Conservation (phyloP, 2,329 filamentous ascomycete species). For the Paraphoma sp. region DNA sequence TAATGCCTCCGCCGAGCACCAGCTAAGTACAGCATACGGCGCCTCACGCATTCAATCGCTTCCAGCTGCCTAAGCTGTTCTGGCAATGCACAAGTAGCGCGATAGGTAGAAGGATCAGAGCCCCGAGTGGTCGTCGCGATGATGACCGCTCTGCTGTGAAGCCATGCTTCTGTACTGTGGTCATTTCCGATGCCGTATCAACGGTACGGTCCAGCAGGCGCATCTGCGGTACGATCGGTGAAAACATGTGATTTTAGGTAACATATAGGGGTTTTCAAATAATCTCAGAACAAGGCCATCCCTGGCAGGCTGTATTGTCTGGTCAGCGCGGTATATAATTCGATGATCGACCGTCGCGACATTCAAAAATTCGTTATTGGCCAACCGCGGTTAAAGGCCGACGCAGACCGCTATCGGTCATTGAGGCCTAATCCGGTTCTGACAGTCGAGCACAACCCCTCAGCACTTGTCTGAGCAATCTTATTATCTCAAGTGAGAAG, state of each 20-base stretch:
- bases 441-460: neutral
- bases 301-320: no score
- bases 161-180: slow-evolving; percentile 9
- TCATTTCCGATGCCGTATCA: slow-evolving; percentile 43
- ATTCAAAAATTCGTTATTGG: neutral
- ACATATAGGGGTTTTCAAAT: no score
- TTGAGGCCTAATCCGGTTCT: neutral
- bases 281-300: neutral
- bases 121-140: neutral
- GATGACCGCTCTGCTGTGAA: neutral
- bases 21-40: no score
- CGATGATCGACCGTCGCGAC: neutral
- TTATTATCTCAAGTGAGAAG: neutral
- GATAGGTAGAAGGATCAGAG: neutral
- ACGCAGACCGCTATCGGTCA: neutral
- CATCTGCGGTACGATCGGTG: slow-evolving; percentile 19
- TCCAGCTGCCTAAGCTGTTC: no score
- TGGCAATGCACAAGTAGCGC: neutral
- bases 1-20: no score
- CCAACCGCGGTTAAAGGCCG: slow-evolving; percentile 4
- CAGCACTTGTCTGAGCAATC: neutral
- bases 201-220: slow-evolving; percentile 19
- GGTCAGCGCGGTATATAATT: neutral
- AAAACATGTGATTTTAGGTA: no score
- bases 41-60: no score